Conservation (phyloP, 805 yeast species). For the Saccharomycopsis sp. region DNA sequence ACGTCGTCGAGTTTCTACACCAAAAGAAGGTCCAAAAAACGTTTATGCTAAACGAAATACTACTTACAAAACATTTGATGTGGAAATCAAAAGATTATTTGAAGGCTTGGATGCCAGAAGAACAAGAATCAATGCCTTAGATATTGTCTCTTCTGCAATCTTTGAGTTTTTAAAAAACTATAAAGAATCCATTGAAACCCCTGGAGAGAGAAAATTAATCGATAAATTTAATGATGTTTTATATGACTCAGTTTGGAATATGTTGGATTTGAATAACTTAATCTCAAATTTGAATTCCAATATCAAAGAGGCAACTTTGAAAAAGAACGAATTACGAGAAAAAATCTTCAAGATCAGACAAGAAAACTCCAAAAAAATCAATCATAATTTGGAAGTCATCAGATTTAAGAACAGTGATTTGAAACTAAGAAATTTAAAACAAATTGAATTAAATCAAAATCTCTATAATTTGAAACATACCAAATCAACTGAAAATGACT, state of each 20-base stretch:
- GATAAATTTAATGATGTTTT: conserved; percentile 7
- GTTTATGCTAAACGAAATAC: background rate
- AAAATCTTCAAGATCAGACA: conserved; percentile 1
- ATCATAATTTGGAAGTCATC: conserved; percentile 3
- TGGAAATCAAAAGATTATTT: background rate
- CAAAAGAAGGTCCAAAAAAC: too few relatives aligned
- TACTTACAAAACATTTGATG: conserved; percentile 1
- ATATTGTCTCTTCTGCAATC: conserved; percentile 5
- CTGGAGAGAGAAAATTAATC: background rate
- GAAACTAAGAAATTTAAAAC: background rate
- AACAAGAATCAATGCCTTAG: conserved; percentile 10
- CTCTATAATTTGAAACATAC: background rate
- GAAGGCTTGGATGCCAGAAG: conserved; percentile 3
- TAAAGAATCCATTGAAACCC: background rate
- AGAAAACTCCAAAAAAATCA: conserved; percentile 1
- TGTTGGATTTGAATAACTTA: conserved; percentile 12
- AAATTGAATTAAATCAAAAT: background rate
- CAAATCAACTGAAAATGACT: background rate
- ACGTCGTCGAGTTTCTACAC: background rate
- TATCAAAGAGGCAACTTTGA: background rate
- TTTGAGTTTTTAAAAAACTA: conserved; percentile 9
- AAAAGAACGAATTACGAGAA: conserved; percentile 2
- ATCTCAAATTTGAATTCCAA: conserved; percentile 2
- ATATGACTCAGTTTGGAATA: conserved; percentile 2
- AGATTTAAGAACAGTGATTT: conserved; percentile 5